Base-by-base conservation (phyloP, 176 grass and related monocot species). In the Oryza nivara region DNA sequence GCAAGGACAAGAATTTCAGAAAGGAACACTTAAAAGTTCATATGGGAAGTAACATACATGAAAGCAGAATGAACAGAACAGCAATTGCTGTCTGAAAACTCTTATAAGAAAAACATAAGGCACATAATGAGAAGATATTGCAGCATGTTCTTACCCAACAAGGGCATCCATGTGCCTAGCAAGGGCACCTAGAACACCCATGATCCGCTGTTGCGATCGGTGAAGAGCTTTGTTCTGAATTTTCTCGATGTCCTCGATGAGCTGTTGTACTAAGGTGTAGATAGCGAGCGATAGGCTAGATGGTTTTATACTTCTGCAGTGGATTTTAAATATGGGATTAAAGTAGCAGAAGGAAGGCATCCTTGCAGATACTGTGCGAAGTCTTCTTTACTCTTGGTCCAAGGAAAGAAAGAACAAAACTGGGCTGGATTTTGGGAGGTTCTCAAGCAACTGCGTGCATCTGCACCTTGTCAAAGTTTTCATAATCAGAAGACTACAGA, bases 321-420 rank as follows among this genome's bases (percentile, higher is more conserved):
- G 45, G 23, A 10, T 49, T 16, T 79, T 73, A 69, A 54, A 72
- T 80, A 10, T 52, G 11, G 54, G 71, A 60, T 75, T 45, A 49
- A 86, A 77, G 38, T 35, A 25, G 73, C 19, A 70, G 48, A 96
- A 96, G 91, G 67, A 94, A 96, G 77, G 91, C 78, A 96, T 92
- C 70, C 80, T 85, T 91, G 84, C 56, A 65, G 75, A 72, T 94
- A 88, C 81, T 48, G 74, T 82, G 74, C 76, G 38, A 94, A 88
- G 83, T 70, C 89, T 93, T 86, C 91, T 88, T 95, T 92, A 77
- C 93, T 92, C 88, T 81, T 75, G 60, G 72, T 65, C 47, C 67
- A 99, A 92, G 97, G 72, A 99, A 96, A 92, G 85, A 63, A 85
- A 83, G 89, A 86, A 98, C 86, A 66, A 88, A 74, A 63, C 58